Percentiles rank a stretch among this genome's conserved stretches.
Evolutionary conservation across 2,329 filamentous ascomycete genomes (phyloP).

Genomic region (Phialophora expanda): DNA sequence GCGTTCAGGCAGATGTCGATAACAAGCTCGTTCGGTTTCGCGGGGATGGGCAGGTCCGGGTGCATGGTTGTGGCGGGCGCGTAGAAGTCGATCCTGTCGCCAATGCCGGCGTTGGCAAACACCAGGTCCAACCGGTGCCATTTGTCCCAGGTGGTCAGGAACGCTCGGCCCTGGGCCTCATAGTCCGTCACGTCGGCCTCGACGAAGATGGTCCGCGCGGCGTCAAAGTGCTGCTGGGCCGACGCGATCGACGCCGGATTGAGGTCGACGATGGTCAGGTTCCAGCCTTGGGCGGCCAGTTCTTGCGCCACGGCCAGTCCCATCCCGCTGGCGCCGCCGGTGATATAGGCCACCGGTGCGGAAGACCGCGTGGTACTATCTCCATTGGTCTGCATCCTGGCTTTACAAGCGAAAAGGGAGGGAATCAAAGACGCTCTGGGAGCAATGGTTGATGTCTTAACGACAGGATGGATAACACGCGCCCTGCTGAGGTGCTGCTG

Average conservation of each 20-base stretch:
- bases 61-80: slow-evolving; percentile 3
- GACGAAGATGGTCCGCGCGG: slow-evolving; percentile 5
- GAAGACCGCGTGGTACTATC: background rate
- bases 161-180: slow-evolving; percentile 14
- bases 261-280: slow-evolving; percentile 20
- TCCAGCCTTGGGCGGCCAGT: slow-evolving; percentile 14
- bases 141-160: slow-evolving; percentile 15
- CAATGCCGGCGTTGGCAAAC: slow-evolving; percentile 18
- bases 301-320: slow-evolving; percentile 13
- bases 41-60: slow-evolving; percentile 1
- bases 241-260: slow-evolving; percentile 11
- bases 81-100: slow-evolving; percentile 15
- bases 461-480: too few relatives aligned
- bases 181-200: slow-evolving; percentile 20
- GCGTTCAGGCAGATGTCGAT: slow-evolving; percentile 23
- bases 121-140: slow-evolving; percentile 16
- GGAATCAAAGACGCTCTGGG: background rate
- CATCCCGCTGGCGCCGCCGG: slow-evolving; percentile 15
- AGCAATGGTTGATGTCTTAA: background rate
- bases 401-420: background rate
- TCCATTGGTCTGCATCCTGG: slow-evolving; percentile 15
- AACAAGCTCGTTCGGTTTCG: slow-evolving; percentile 17
- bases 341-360: slow-evolving; percentile 18
- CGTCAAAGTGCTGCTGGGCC: slow-evolving; percentile 9
- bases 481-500: too few relatives aligned